A percentile compares a stretch with the other conserved stretches of the same genome.
These are phyloP conservation scores for Brassica nigra DNA, from an alignment of 345 rosid genomes.

Conservation along the genomic window DNA sequence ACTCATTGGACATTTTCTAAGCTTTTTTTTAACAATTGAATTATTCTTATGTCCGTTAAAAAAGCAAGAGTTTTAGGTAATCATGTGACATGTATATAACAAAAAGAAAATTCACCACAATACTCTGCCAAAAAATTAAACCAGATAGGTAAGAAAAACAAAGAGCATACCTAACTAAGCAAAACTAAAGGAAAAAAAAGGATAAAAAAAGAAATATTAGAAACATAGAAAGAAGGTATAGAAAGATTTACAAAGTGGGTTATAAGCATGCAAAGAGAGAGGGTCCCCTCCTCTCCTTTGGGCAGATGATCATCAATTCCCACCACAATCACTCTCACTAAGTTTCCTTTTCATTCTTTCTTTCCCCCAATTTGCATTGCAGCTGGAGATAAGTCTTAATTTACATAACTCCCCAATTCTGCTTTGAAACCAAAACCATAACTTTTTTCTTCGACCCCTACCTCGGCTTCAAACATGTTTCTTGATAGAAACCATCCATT, in stretches of 20 bases:
- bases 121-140: constrained; percentile 34
- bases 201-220: neutral
- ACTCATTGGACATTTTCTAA: constrained; percentile 31
- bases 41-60: constrained; percentile 2
- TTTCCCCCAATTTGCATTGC: neutral
- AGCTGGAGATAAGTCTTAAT: constrained; percentile 1
- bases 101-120: constrained; percentile 30
- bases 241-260: constrained; percentile 47
- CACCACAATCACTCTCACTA: constrained; percentile 43
- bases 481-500: neutral
- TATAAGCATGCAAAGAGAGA: constrained; percentile 44
- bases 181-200: neutral
- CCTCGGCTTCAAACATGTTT: neutral
- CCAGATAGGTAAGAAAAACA: neutral
- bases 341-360: neutral
- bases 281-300: constrained; percentile 47
- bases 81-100: constrained; percentile 21
- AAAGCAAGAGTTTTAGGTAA: constrained; percentile 3
- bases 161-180: neutral
- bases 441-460: neutral
- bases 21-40: neutral
- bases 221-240: constrained; percentile 26
- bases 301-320: constrained; percentile 46
- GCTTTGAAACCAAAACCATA: neutral
- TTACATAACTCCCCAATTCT: neutral